Percentiles rank a stretch among this genome's conserved stretches.
Conservation (phyloP, 164 flowering plant genomes). For the Warburgia ugandensis region DNA sequence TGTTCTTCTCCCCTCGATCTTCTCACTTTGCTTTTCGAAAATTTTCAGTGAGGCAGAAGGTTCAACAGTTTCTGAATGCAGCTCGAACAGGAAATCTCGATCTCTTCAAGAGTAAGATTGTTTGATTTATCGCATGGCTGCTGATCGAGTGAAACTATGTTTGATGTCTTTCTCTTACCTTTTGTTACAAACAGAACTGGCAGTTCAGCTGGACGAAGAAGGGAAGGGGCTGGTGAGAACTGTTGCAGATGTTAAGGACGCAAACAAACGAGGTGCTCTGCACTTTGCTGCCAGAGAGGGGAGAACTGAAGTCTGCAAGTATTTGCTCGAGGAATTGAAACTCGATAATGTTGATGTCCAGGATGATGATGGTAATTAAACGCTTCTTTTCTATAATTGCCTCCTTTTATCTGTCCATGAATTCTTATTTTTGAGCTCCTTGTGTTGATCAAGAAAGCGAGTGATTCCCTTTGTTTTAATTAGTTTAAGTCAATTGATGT, state of each 20-base stretch:
- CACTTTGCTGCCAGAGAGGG: slow-evolving; percentile 98
- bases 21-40: background rate
- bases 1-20: background rate
- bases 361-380: slow-evolving; percentile 84
- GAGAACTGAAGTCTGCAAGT: slow-evolving; percentile 79
- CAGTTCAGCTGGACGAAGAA: slow-evolving; percentile 49
- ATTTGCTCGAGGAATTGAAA: slow-evolving; percentile 74
- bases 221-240: slow-evolving; percentile 67
- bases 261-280: slow-evolving; percentile 84
- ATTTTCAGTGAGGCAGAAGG: slow-evolving; percentile 63
- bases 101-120: slow-evolving; percentile 63
- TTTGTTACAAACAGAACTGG: slow-evolving; percentile 32
- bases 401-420: too few species aligned
- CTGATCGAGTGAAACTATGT: background rate
- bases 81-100: slow-evolving; percentile 74
- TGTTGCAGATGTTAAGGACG: slow-evolving; percentile 76
- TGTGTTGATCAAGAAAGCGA: too few species aligned
- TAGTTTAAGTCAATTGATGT: too few species aligned
- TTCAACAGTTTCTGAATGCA: slow-evolving; percentile 74
- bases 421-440: too few species aligned
- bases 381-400: too few species aligned
- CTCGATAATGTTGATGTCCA: slow-evolving; percentile 43
- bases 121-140: background rate
- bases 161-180: background rate
- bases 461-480: too few species aligned